Base-by-base conservation (phyloP, 371 early-diverging fungal species). In the Chytridium lagenaria region DNA sequence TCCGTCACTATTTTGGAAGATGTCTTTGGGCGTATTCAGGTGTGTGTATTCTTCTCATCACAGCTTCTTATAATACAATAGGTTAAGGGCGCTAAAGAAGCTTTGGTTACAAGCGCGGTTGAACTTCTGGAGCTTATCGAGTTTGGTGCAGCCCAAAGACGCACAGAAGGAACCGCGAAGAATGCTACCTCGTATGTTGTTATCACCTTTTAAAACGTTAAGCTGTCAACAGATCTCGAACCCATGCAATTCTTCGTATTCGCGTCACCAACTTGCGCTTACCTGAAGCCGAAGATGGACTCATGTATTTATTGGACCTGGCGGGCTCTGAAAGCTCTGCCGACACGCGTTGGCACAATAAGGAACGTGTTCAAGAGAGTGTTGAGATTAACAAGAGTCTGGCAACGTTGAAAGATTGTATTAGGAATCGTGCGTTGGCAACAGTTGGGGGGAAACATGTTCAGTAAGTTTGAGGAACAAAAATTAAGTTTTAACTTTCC, bases 341-440 rank as follows among this genome's bases (percentile, higher is more conserved):
- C 16, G 86, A 84, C 70, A 44, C 73, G 26, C 57, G 68, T 16
- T 34, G 73, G 63, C 86, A 86, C 69, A 73, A 74, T 49, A 73
- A 74, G 64, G 82, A 81, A 33, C 76, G 84, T 7, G 57, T 83
- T 23, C 51, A 39, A 50, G 86, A 86, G 69, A 76, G 81, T 30
- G 73, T 73, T 26, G 80, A 76, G 57, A 84, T 85, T 70, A 86
- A 86, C 77, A 77, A 76, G 70, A 78, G 78, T 26, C 75, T 86
- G 16, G 50, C 71, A 52, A 77, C 81, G 15, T 70, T 86, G 33
- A 86, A 86, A 69, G 85, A 84, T 30, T 86, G 85, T 65, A 80
- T 86, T 64, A 65, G 82, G 12, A 73, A 75, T 50, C 72, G 84
- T 10, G 76, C 79, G 7, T 22, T 81, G 71, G 68, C 77, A 0